Evolutionary conservation across 2,329 filamentous ascomycete species (phyloP), one percentile per base, ranked within the genome.

Genomic region (Didymellaceae sp.): DNA sequence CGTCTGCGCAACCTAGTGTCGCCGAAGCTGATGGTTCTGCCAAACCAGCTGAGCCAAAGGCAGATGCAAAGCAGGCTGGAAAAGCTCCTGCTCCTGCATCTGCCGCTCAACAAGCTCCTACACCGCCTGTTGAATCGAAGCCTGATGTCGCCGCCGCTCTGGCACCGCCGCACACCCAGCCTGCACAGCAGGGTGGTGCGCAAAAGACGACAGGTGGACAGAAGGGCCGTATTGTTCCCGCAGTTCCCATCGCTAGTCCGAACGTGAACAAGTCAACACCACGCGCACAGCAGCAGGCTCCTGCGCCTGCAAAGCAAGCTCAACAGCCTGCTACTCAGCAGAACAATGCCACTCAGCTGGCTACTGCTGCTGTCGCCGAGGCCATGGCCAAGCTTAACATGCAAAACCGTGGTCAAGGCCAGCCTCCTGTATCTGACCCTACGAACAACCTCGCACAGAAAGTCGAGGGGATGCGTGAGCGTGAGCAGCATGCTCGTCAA

Each of bases 321-420:
- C 50, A 63, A 17, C 61, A 64, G 37, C 37, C 65, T 30, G 21
- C 61, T 6, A 55, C 58, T 9, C 66, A 68, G 34, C 59, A 70
- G 34, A 80, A 83, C 55, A 86, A 88, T 73, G 87, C 88, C 1
- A 91, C 89, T 0, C 84, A 87, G 67, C 85, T 87, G 30, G 89
- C 89, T 1, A 87, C 86, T 62, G 88, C 87, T 22, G 89, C 89
- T 7, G 89, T 91, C n/a, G 88, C 88, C 43, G 84, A 87, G 31
- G 89, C 89, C 2, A 91, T 91, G 86, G 87, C 88, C 1, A 88
- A 89, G 65, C 79, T 92, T 18, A 74, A 75, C n/a, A 57, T 76
- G 20, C 62, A 65, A 42, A 65, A 61, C 48, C 58, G 52, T 16
- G 52, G 57, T 11, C 62, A 63, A 25, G 59, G 52, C 20, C 54